phyloP scores from a whole-genome alignment of 1,284 basidiomycete genomes.

The Ceratobasidium sp. region DNA sequence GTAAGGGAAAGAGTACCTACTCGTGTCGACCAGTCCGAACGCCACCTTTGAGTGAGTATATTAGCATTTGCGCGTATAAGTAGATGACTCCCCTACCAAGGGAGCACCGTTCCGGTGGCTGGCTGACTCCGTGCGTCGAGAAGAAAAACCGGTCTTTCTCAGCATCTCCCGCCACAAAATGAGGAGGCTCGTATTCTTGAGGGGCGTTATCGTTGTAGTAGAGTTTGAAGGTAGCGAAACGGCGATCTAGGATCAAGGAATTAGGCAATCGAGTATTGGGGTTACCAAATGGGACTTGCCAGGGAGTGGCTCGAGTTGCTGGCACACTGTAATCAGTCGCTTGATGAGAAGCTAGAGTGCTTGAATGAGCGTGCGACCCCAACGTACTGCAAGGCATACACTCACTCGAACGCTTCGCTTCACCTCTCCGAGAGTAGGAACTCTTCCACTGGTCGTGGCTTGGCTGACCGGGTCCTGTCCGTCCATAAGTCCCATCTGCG shows the following conservation, averaged over 20 bases:
- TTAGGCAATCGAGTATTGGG: neutral
- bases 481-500: neutral
- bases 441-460: constrained; percentile 7
- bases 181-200: constrained; percentile 42
- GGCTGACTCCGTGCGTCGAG: constrained; percentile 39
- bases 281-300: constrained; percentile 32
- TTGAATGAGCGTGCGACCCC: neutral
- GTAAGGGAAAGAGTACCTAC: constrained; percentile 20
- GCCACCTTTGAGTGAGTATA: constrained; percentile 5
- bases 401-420: constrained; percentile 39
- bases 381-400: neutral
- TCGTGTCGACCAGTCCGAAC: constrained; percentile 18
- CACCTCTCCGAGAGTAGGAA: constrained; percentile 39
- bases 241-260: constrained; percentile 29
- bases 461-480: neutral
- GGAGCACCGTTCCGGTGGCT: constrained; percentile 35
- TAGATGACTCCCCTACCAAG: constrained; percentile 6
- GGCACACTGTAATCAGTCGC: constrained; percentile 44
- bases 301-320: constrained; percentile 44
- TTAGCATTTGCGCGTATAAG: neutral
- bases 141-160: constrained; percentile 40
- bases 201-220: constrained; percentile 47
- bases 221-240: constrained; percentile 46
- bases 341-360: constrained; percentile 26
- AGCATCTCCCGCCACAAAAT: constrained; percentile 40